phyloP scores from a whole-genome alignment of 345 rosid genomes.

The Anastatica hierochuntica region DNA sequence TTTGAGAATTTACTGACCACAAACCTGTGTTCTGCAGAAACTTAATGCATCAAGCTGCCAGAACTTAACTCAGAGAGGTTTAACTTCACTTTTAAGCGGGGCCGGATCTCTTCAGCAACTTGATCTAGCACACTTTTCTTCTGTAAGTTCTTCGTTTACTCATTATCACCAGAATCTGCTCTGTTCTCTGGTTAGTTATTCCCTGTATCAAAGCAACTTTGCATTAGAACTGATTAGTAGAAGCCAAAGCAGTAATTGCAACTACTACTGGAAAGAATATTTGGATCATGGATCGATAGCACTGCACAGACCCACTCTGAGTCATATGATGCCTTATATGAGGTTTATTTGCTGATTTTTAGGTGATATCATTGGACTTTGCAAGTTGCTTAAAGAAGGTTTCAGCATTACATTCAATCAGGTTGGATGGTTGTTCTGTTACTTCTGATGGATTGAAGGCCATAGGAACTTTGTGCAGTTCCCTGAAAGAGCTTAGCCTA shows the following conservation, averaged over 20 bases:
- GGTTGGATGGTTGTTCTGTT: conserved; percentile 32
- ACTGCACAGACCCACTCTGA: neutral
- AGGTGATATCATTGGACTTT: conserved; percentile 27
- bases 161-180: conserved; percentile 1
- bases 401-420: conserved; percentile 28
- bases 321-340: conserved; percentile 8
- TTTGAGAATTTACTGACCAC: neutral
- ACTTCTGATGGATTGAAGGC: conserved; percentile 34
- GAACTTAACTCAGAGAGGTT: conserved; percentile 32
- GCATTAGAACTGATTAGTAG: neutral
- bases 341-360: conserved; percentile 10
- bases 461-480: conserved; percentile 23
- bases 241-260: neutral
- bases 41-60: conserved; percentile 39
- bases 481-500: conserved; percentile 32
- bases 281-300: neutral
- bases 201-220: conserved; percentile 5
- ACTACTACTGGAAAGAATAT: neutral
- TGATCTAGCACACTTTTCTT: conserved; percentile 29
- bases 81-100: conserved; percentile 32
- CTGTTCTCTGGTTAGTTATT: conserved; percentile 13
- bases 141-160: conserved; percentile 25
- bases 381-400: conserved; percentile 27
- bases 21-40: conserved; percentile 20
- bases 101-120: conserved; percentile 25